Evolutionary conservation across 2,329 filamentous ascomycete genomes (phyloP), one percentile per base, ranked within the genome.

Genomic region (Zelopaecilomyces penicillatus): DNA sequence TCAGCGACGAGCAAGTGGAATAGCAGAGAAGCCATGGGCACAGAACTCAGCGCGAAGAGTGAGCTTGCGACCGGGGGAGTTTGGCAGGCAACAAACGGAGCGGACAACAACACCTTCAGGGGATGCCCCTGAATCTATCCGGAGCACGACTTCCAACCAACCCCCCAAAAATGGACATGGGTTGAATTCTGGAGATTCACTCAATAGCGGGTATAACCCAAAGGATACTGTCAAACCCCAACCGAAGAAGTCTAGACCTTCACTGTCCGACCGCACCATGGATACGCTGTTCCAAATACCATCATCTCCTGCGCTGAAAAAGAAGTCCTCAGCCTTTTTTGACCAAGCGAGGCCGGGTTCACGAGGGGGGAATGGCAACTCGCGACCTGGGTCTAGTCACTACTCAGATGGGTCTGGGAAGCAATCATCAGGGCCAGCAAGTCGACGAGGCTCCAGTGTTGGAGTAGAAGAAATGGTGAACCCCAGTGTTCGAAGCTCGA

Each of bases 211-310:
- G 19, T 3, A 19, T 19, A 19, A 19, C 26, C 37, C 47, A 10
- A 44, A 43, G 8, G 57, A 56, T 28, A 50, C 50, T 7, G 45
- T 52, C 37, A 57, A 45, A 36, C 41, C 48, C 31, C 55, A 55
- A 8, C 49, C 52, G 30, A 50, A 47, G 27, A 62, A 63, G 30
- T 57, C 65, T 1, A 58, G 66, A 43, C 71, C 76, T 42, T 90
- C 87, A 0, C 70, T 96, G 4, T 81, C 85, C 0, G 90, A 96
- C 55, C 75, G 91, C 46, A 94, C 90, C 1, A 82, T 95, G 36
- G 87, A 95, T 61, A 95, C 87, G 0, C 68, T 96, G 5, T 76
- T 88, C 3, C 78, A 81, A 39, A 69, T 95, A 30, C 86, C 89
- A 0, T 80, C 86, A 0, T 93, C 89, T 1, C 89, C 90, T 4